Conservation (phyloP, 73 alveolate genomes). For the Symbiodinium pilosum region DNA sequence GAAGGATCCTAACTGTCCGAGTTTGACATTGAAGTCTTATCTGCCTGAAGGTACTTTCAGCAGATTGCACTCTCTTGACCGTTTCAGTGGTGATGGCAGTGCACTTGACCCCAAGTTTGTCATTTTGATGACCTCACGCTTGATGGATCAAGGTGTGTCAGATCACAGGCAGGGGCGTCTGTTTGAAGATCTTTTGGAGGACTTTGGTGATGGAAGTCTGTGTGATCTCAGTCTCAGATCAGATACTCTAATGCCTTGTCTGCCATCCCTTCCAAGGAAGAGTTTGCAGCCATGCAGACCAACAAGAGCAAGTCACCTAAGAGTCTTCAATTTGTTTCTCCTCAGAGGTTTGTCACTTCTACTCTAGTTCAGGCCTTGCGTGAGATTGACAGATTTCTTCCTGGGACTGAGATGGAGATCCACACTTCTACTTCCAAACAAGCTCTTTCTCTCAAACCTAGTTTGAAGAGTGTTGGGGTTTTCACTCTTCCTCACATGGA, state of each 20-base stretch:
- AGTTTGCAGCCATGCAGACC: not conserved
- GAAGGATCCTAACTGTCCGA: not conserved
- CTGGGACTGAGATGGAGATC: not conserved
- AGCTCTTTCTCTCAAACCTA: not conserved
- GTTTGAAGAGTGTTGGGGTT: not conserved
- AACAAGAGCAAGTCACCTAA: not conserved
- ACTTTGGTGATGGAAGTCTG: not conserved
- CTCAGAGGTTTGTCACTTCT: not conserved
- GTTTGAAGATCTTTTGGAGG: not conserved
- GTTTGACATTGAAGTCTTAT: not conserved
- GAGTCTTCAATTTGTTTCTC: not conserved
- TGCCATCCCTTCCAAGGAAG: not conserved
- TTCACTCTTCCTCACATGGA: conserved; percentile 18
- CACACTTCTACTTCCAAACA: not conserved
- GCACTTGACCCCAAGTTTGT: not conserved
- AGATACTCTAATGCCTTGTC: not conserved
- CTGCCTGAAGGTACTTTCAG: not conserved
- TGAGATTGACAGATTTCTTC: not conserved
- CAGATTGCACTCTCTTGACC: not conserved
- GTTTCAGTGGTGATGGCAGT: no score
- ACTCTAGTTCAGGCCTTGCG: no score
- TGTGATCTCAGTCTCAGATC: not conserved
- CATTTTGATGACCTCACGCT: not conserved
- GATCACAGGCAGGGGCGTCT: not conserved
- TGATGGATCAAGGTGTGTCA: not conserved